phyloP scores from a whole-genome alignment of 2,329 filamentous ascomycete species.

The Aspergillus neotritici region DNA sequence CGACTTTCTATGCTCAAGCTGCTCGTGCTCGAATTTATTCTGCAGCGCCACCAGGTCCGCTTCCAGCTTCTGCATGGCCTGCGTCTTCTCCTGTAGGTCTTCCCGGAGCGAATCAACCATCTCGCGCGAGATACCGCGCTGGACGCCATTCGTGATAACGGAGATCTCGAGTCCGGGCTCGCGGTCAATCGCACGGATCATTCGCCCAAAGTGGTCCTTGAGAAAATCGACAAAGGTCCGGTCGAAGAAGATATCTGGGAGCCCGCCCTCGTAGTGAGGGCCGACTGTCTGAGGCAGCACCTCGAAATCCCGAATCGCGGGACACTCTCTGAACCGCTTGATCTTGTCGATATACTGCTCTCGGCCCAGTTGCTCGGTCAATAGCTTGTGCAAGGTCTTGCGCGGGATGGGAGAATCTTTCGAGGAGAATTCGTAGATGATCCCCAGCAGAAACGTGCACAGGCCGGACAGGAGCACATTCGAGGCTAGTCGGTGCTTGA shows the following conservation, averaged over 20 bases:
- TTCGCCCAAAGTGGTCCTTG: conserved; percentile 88
- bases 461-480: conserved; percentile 72
- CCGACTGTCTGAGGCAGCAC: conserved; percentile 67
- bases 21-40: conserved; percentile 61
- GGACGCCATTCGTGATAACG: conserved; percentile 68
- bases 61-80: conserved; percentile 53
- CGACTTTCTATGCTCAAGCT: conserved; percentile 63
- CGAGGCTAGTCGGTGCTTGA: conserved; percentile 56
- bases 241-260: conserved; percentile 83
- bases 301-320: conserved; percentile 81
- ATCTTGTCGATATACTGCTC: conserved; percentile 84
- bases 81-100: conserved; percentile 69
- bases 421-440: conserved; percentile 94
- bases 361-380: conserved; percentile 71
- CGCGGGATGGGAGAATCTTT: conserved; percentile 90
- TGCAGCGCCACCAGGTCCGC: conserved; percentile 50
- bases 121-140: conserved; percentile 89
- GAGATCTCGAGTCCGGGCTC: conserved; percentile 84
- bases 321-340: conserved; percentile 68
- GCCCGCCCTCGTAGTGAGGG: conserved; percentile 46
- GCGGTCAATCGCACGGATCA: conserved; percentile 79
- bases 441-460: conserved; percentile 75
- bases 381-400: conserved; percentile 69
- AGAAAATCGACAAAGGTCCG: conserved; percentile 84
- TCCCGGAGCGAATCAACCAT: conserved; percentile 77